phyloP scores from a whole-genome alignment of 345 rosid genomes.

The Draba incana region DNA sequence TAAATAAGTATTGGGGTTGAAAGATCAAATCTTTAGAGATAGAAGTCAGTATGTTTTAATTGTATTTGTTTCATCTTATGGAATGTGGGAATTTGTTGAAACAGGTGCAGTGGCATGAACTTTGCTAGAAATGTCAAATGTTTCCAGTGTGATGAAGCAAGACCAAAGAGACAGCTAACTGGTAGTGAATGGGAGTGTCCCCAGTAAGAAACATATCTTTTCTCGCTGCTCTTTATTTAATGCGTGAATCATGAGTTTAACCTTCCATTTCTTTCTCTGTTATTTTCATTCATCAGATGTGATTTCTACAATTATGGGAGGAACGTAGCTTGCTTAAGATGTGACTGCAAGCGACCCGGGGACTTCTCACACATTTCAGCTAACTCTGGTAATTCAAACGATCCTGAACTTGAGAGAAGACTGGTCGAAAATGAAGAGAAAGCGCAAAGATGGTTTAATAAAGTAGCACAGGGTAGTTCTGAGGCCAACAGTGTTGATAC shows the following conservation, averaged over 20 bases:
- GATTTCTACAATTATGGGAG: conserved; percentile 78
- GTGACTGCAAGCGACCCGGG: conserved; percentile 85
- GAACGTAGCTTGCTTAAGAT: conserved; percentile 85
- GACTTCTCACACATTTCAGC: conserved; percentile 40
- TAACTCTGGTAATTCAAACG: conserved; percentile 43
- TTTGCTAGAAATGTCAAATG: conserved; percentile 89
- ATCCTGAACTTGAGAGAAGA: conserved; percentile 54
- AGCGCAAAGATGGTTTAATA: conserved; percentile 76
- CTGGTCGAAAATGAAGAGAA: conserved; percentile 80
- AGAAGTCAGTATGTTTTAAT: not conserved
- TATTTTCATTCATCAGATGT: conserved; percentile 56
- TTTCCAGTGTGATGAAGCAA: conserved; percentile 81
- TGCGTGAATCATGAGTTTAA: conserved; percentile 26
- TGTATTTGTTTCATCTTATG: conserved; percentile 20
- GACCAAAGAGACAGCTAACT: conserved; percentile 82
- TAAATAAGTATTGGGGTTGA: not conserved
- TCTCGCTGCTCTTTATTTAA: conserved; percentile 16
- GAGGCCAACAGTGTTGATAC: conserved; percentile 59
- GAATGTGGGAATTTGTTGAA: conserved; percentile 32
- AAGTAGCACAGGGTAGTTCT: conserved; percentile 64
- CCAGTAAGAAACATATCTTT: conserved; percentile 61
- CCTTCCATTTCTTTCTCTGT: conserved; percentile 16
- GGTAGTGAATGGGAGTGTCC: conserved; percentile 99
- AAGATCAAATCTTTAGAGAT: conserved; percentile 7
- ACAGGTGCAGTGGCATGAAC: conserved; percentile 94